Conservation (phyloP, 2,329 filamentous ascomycete genomes). For the Pestalotiopsis sp. region DNA sequence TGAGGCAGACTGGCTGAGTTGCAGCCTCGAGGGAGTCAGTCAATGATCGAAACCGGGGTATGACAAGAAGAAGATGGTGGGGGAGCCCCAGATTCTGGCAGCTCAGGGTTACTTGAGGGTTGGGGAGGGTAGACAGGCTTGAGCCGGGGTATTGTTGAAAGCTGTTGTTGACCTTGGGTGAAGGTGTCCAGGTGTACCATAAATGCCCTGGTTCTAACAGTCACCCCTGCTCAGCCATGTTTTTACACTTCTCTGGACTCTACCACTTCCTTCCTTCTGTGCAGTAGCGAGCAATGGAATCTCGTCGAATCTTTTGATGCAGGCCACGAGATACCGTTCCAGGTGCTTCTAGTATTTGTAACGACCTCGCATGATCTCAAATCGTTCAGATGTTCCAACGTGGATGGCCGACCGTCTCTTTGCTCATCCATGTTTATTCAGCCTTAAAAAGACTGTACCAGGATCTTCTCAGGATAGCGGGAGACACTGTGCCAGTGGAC, state of each 20-base stretch:
- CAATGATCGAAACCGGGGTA: not conserved
- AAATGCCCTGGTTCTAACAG: too few relatives aligned
- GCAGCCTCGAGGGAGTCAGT: not conserved
- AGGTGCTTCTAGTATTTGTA: too few relatives aligned
- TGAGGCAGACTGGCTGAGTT: not conserved
- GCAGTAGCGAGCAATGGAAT: not conserved
- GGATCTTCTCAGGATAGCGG: not conserved
- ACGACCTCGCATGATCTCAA: too few relatives aligned
- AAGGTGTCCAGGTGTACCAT: too few relatives aligned
- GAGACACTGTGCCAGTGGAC: not conserved
- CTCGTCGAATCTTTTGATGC: too few relatives aligned
- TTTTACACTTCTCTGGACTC: conserved; percentile 5
- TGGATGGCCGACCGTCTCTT: too few relatives aligned
- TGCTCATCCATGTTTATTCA: too few relatives aligned
- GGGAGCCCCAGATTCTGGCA: not conserved
- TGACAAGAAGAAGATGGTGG: not conserved
- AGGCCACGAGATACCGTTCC: too few relatives aligned
- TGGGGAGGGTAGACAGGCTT: not conserved
- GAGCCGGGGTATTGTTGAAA: not conserved
- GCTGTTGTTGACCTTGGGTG: too few relatives aligned
- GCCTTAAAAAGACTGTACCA: too few relatives aligned
- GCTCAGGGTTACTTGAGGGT: not conserved
- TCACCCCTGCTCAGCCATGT: not conserved
- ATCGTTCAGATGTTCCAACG: too few relatives aligned
- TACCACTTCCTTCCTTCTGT: not conserved